Evolutionary conservation across 1,284 basidiomycete genomes (phyloP).

Genomic region (Heterobasidion occidentale): DNA sequence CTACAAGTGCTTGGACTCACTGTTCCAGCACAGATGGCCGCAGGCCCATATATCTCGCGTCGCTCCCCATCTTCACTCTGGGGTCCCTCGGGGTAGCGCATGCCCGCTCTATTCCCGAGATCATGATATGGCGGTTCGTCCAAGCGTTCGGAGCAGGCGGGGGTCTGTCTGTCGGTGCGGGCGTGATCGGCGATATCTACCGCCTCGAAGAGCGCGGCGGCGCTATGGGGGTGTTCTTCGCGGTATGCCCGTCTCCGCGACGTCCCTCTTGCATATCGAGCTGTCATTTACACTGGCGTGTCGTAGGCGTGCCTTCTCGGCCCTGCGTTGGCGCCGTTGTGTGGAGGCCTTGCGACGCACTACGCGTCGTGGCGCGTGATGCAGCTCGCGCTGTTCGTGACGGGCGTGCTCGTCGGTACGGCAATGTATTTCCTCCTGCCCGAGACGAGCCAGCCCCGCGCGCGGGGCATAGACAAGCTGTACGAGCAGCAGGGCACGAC

Average conservation of each 20-base stretch:
- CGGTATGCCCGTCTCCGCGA: constrained; percentile 25
- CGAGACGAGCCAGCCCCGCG: constrained; percentile 57
- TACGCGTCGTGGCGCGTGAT: constrained; percentile 67
- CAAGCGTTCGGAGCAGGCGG: constrained; percentile 49
- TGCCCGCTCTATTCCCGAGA: constrained; percentile 34
- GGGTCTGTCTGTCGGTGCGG: constrained; percentile 51
- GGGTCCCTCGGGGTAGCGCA: constrained; percentile 55
- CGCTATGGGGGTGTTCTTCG: constrained; percentile 59
- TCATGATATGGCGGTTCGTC: constrained; percentile 56
- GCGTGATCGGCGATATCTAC: constrained; percentile 61
- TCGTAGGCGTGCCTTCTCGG: constrained; percentile 24
- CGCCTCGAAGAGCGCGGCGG: constrained; percentile 50
- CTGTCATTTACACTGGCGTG: neutral
- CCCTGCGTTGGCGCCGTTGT: constrained; percentile 25
- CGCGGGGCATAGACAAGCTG: constrained; percentile 36
- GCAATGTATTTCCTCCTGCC: constrained; percentile 50
- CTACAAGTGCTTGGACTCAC: neutral
- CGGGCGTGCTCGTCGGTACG: constrained; percentile 35
- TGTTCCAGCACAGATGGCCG: constrained; percentile 42
- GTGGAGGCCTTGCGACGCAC: constrained; percentile 36
- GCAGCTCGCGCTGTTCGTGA: constrained; percentile 43
- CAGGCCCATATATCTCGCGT: constrained; percentile 49
- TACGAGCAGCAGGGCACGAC: constrained; percentile 5
- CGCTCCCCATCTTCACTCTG: constrained; percentile 52
- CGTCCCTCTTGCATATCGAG: neutral